These are phyloP conservation scores for Solanum bukasovii DNA, from an alignment of 257 asterid genomes.

Conservation along the genomic window DNA sequence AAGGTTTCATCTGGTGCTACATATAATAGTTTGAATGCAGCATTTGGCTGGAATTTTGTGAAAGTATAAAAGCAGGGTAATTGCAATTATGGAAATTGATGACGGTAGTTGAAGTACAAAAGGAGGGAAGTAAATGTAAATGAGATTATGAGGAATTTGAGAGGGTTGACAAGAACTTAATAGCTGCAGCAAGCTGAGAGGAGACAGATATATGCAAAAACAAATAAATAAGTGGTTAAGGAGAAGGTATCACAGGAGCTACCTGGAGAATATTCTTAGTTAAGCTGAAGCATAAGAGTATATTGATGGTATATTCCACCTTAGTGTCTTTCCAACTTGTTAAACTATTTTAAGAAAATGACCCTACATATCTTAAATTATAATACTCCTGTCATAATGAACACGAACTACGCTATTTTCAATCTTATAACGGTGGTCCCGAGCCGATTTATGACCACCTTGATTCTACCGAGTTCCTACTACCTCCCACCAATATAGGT, in stretches of 20 bases:
- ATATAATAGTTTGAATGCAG: neutral
- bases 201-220: neutral
- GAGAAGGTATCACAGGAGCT: neutral
- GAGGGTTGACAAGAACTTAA: neutral
- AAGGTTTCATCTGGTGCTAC: neutral
- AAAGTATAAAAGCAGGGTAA: neutral
- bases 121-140: neutral
- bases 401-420: neutral
- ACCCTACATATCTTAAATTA: neutral
- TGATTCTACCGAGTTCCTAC: neutral
- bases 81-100: neutral
- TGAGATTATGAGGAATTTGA: neutral
- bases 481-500: neutral
- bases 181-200: neutral
- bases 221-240: neutral
- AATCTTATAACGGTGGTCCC: neutral
- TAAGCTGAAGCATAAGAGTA: constrained; percentile 7
- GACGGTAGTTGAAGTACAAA: neutral
- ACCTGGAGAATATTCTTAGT: constrained; percentile 1
- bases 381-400: neutral
- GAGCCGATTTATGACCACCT: neutral
- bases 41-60: neutral
- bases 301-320: constrained; percentile 22
- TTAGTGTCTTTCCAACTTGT: neutral
- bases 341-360: neutral